Evolutionary conservation across 2,329 filamentous ascomycete genomes (phyloP).

Genomic region (Sarocladiaceae sp.): DNA sequence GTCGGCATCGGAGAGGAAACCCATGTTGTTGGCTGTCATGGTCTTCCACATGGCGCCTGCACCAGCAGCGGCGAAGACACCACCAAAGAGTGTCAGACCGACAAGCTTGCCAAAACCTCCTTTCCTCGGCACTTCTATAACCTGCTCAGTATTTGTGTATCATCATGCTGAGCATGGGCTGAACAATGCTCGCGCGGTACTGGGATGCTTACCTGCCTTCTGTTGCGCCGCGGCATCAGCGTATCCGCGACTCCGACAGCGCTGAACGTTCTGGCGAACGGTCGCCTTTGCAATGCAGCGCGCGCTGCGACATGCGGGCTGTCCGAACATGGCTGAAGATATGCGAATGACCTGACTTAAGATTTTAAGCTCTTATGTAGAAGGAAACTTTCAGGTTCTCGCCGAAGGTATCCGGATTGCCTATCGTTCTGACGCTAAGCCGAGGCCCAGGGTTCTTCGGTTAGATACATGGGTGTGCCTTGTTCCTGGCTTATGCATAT

Average conservation of each 20-base stretch:
- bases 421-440: background rate
- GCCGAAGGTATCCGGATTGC: constrained; percentile 3
- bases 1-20: constrained; percentile 59
- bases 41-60: constrained; percentile 31
- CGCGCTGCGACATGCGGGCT: constrained; percentile 1
- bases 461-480: background rate
- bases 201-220: background rate
- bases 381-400: background rate
- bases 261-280: constrained; percentile 1
- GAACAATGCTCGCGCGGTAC: no score
- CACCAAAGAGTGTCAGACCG: constrained; percentile 22
- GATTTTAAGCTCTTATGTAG: background rate
- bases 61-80: constrained; percentile 26
- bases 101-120: constrained; percentile 18
- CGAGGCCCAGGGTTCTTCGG: constrained; percentile 1
- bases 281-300: background rate
- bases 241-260: constrained; percentile 1
- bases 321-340: constrained; percentile 8
- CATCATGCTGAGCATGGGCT: background rate
- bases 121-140: constrained; percentile 8
- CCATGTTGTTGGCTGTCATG: constrained; percentile 29
- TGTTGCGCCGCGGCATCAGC: constrained; percentile 2
- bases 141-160: no score
- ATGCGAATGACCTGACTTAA: background rate
- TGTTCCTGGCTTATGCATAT: constrained; percentile 5